Evolutionary conservation across 441 rosid species (phyloP), one percentile per base, ranked within the genome.

Genomic region (Brassica hybrid): DNA sequence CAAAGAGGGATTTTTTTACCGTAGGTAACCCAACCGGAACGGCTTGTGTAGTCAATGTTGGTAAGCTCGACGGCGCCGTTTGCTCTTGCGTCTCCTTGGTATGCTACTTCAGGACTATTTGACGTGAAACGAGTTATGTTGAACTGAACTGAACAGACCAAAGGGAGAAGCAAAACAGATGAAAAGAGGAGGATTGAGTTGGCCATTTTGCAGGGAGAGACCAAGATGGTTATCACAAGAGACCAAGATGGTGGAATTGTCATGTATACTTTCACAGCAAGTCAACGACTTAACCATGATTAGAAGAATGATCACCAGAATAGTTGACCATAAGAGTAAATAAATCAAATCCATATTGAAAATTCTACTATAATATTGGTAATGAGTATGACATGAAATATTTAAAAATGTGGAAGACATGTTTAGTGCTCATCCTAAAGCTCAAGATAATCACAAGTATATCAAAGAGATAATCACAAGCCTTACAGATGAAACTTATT

Each of bases 1-100:
- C 91, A 88, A 16, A 88, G 17, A 6, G 78, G 83, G 13, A 89
- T 57, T 17, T 32, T 68, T 6, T 82, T 58, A 12, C 73, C 79
- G 75, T 86, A 89, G 0, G 86, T 84, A 27, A 43, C 89, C 76
- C 86, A 71, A 17, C 94, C 95, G 7, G 84, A 83, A 14, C 82
- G 89, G 48, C 79, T 58, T 3, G 18, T 25, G 38, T 80, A 87
- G 3, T 1, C 41, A 0, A 3, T 54, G 11, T 56, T 65, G 65
- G 73, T 81, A 12, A 88, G 48, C 45, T 86, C 88, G 12, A 86
- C 71, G 1, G 68, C 71, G 3, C 89, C 88, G 30, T 64, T 82
- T 6, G 70, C 62, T 63, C 0, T 64, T 32, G 97, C 83, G 19
- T 88, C 92, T 3, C 94, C 88, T 54, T 85, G 80, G 67, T 87